phyloP scores from a whole-genome alignment of 805 yeast species.

The Kazachstania viticola region DNA sequence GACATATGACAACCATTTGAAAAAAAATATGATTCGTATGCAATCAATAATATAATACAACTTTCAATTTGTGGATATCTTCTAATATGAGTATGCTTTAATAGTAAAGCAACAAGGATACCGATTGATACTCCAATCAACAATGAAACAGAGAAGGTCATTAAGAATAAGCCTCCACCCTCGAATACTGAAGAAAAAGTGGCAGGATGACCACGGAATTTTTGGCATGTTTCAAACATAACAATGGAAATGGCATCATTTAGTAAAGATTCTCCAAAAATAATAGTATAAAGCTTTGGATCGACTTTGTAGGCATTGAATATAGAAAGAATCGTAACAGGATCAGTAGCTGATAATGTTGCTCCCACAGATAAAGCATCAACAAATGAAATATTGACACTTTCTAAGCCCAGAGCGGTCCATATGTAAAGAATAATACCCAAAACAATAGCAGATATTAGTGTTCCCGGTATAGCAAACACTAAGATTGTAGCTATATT shows the following conservation, averaged over 20 bases:
- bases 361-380: constrained; percentile 97
- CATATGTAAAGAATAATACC: constrained; percentile 83
- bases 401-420: constrained; percentile 87
- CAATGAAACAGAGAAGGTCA: constrained; percentile 86
- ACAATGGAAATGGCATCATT: constrained; percentile 98
- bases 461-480: constrained; percentile 96
- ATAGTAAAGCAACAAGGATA: constrained; percentile 72
- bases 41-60: constrained; percentile 78
- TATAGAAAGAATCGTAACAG: constrained; percentile 90
- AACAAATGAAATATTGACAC: constrained; percentile 81
- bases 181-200: constrained; percentile 70
- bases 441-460: constrained; percentile 78
- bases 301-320: constrained; percentile 97
- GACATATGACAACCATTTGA: constrained; percentile 99
- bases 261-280: constrained; percentile 88
- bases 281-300: constrained; percentile 92
- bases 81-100: constrained; percentile 87
- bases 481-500: constrained; percentile 83
- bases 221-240: constrained; percentile 97
- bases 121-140: constrained; percentile 85
- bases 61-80: constrained; percentile 96
- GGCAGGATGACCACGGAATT: constrained; percentile 80
- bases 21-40: constrained; percentile 93
- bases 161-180: constrained; percentile 85
- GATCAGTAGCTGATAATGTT: constrained; percentile 95